Base-by-base conservation (phyloP, 1,284 basidiomycete species). In the Heterobasidion occidentale region DNA sequence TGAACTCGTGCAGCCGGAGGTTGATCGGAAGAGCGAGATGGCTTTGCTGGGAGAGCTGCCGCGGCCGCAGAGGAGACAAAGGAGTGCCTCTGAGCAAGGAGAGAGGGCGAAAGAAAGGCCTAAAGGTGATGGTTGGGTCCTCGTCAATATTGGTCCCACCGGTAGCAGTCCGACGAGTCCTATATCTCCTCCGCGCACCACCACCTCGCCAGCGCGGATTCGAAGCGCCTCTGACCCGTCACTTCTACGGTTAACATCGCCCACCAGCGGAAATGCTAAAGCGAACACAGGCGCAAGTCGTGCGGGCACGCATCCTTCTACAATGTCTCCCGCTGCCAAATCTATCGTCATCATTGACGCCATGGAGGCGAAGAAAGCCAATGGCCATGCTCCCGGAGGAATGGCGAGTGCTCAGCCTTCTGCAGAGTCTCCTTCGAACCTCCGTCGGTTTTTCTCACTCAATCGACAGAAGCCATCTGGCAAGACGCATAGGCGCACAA, bases 301-400 rank as follows among this genome's bases (percentile, higher is more conserved):
- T 42, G 8, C 38, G 38, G 38, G n/a, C 38, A n/a, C 38, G 38
- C 11, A 11, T 12, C 38, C 38, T 48, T 38, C 53, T 55, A 53
- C 65, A 53, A 74, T 76, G 65, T 71, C 78, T 8, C 65, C 79
- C 17, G 70, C 79, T 11, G 78, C 80, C 44, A 86, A 84, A 64
- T 77, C 82, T 12, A 81, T 86, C 55, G 81, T 77, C 12, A 74
- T 81, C 56, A 72, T 83, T 46, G 83, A 86, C 57, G 76, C 79
- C 2, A 68, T 81, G 53, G 78, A 81, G 44, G 73, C 73, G 58
- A 51, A 66, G 53, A 53, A 63, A n/a, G 61, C 62, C 35, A 60
- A 46, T 12, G 53, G 34, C 38, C 11, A 42, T 11, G 38, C 11
- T 42, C 38, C 38, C 1, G 11, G 14, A 27, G 17, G 44, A 14